phyloP scores from a whole-genome alignment of 768 basidiomycete genomes.

The Pleurotus platypus region DNA sequence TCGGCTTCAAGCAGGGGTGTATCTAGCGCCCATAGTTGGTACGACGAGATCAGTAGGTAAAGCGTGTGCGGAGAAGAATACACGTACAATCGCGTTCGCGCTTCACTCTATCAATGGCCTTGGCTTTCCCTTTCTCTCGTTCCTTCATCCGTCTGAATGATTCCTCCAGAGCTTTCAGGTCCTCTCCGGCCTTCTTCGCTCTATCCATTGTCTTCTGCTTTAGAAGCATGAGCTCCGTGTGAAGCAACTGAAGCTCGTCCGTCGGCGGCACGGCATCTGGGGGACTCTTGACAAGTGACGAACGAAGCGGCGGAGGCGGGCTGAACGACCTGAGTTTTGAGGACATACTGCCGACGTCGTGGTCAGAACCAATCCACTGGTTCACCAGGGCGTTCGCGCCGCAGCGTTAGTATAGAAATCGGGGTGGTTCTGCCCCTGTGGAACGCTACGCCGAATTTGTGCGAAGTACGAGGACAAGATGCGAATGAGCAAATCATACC shows the following conservation, averaged over 20 bases:
- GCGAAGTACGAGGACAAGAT: no score
- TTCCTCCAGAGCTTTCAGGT: slow-evolving; percentile 71
- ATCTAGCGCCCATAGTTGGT: slow-evolving; percentile 20
- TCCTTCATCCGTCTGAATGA: slow-evolving; percentile 76
- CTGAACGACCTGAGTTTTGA: slow-evolving; percentile 52
- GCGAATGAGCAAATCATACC: no score
- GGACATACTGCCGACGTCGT: slow-evolving; percentile 43
- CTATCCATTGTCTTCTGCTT: slow-evolving; percentile 56
- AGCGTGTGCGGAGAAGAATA: slow-evolving; percentile 17
- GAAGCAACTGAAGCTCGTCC: slow-evolving; percentile 67
- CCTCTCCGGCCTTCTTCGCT: slow-evolving; percentile 71
- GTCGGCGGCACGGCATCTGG: slow-evolving; percentile 67
- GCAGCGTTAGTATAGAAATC: no score
- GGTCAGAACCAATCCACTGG: no score
- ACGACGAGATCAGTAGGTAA: slow-evolving; percentile 17
- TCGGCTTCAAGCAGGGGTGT: slow-evolving; percentile 52
- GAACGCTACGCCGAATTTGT: no score
- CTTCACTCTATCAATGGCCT: slow-evolving; percentile 66
- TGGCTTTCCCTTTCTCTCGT: slow-evolving; percentile 71
- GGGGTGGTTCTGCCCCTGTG: no score
- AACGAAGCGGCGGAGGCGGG: slow-evolving; percentile 46
- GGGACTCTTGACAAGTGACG: slow-evolving; percentile 58
- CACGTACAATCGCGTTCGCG: slow-evolving; percentile 75
- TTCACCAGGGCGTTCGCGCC: no score
- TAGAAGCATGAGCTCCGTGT: slow-evolving; percentile 54